These are phyloP conservation scores for Botrytis sinoallii DNA, from an alignment of 2,329 filamentous ascomycete species.

Conservation along the genomic window DNA sequence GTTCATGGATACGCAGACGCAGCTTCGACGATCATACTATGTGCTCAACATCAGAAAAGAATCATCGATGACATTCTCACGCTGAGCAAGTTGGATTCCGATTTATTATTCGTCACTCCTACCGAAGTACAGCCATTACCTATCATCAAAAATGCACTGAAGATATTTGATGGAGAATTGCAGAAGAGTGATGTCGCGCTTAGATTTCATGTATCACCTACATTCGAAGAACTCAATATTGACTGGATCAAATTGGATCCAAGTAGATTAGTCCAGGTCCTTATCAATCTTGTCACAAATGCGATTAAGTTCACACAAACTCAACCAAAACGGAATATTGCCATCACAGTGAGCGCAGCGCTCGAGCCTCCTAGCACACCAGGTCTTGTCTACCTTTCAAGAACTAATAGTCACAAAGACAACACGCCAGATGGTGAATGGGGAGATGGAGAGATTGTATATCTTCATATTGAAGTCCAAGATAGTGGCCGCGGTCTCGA, in stretches of 20 bases:
- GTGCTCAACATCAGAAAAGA: constrained; percentile 68
- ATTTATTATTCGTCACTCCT: constrained; percentile 66
- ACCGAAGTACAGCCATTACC: constrained; percentile 66
- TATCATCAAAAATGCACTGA: constrained; percentile 64
- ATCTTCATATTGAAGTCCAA: constrained; percentile 69
- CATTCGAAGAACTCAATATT: constrained; percentile 54
- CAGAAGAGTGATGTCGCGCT: constrained; percentile 67
- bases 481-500: constrained; percentile 75
- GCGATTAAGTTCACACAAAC: constrained; percentile 77
- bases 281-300: constrained; percentile 79
- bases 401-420: constrained; percentile 34
- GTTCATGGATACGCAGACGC: constrained; percentile 64
- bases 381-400: constrained; percentile 24
- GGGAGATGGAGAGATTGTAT: constrained; percentile 69
- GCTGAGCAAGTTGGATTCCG: constrained; percentile 67
- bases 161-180: constrained; percentile 76
- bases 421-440: constrained; percentile 45
- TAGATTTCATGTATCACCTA: constrained; percentile 59
- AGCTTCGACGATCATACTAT: constrained; percentile 77
- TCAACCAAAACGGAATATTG: constrained; percentile 55
- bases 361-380: constrained; percentile 16
- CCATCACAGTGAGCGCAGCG: constrained; percentile 39
- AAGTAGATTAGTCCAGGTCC: constrained; percentile 70
- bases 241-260: constrained; percentile 70
- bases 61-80: constrained; percentile 68